Conservation (phyloP, 1,284 basidiomycete species). For the Heterobasidion annosum region DNA sequence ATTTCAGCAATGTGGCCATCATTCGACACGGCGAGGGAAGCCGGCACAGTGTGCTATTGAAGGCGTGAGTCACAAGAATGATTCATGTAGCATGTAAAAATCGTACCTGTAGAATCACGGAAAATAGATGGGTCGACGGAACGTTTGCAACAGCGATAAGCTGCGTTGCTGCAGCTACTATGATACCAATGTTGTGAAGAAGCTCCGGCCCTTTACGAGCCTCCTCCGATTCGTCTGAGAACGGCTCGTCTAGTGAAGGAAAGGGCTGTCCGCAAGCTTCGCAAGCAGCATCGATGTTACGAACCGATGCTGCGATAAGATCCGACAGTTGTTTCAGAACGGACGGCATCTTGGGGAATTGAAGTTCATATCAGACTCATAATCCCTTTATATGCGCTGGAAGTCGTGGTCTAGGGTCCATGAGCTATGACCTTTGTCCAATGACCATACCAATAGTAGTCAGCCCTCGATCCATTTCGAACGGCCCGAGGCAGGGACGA, state of each 20-base stretch:
- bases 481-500: too few species aligned
- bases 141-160: neutral
- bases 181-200: neutral
- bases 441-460: too few species aligned
- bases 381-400: too few species aligned
- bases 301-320: too few species aligned
- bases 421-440: too few species aligned
- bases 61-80: neutral
- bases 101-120: neutral
- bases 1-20: neutral
- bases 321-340: too few species aligned
- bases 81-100: neutral
- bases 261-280: neutral
- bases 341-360: too few species aligned
- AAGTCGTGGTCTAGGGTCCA: too few species aligned
- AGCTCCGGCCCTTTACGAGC: slow-evolving; percentile 9
- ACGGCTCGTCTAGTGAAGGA: slow-evolving; percentile 9
- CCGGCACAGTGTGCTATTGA: neutral
- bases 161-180: slow-evolving; percentile 1
- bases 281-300: too few species aligned
- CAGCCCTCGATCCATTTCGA: too few species aligned
- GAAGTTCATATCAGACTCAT: too few species aligned
- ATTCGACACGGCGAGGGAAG: neutral
- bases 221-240: slow-evolving; percentile 9
- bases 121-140: neutral